phyloP scores from a whole-genome alignment of 352 stramenopile species.

The Globisporangium cystogenes region DNA sequence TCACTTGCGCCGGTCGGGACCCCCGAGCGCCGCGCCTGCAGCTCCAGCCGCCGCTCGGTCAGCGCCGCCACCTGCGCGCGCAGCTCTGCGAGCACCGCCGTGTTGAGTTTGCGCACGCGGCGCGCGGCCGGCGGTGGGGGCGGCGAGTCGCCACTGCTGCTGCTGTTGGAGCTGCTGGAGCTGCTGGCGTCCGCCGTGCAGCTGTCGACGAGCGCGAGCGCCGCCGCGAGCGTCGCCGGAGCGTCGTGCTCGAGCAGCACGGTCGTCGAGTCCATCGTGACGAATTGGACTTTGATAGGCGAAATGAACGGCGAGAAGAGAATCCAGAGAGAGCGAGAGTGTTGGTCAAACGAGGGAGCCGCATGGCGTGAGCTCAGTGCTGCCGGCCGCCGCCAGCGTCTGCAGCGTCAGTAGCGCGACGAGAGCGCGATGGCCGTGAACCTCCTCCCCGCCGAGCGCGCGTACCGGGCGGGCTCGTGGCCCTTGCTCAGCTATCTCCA shows the following conservation, averaged over 20 bases:
- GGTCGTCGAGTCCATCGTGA: background rate
- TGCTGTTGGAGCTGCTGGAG: background rate
- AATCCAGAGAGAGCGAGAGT: background rate
- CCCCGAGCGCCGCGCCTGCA: background rate
- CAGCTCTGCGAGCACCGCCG: background rate
- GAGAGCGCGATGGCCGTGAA: background rate
- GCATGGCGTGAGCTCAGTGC: background rate
- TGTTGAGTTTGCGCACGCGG: background rate
- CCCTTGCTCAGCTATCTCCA: background rate
- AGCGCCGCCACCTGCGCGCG: background rate
- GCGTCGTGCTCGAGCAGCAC: slow-evolving; percentile 5
- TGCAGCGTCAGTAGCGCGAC: no score
- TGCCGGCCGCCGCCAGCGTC: background rate
- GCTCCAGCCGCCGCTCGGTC: background rate
- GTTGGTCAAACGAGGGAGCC: background rate
- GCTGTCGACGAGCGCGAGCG: slow-evolving; percentile 12
- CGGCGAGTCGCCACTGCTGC: background rate
- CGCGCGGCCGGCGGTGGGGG: background rate
- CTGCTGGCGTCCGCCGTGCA: background rate
- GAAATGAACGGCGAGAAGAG: slow-evolving; percentile 3
- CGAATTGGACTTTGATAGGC: background rate
- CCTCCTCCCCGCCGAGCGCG: no score
- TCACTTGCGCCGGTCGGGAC: background rate
- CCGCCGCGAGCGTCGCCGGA: slow-evolving; percentile 9
- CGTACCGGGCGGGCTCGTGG: no score